Base-by-base conservation (phyloP, 2,329 filamentous ascomycete species). In the Leptographium procerum region DNA sequence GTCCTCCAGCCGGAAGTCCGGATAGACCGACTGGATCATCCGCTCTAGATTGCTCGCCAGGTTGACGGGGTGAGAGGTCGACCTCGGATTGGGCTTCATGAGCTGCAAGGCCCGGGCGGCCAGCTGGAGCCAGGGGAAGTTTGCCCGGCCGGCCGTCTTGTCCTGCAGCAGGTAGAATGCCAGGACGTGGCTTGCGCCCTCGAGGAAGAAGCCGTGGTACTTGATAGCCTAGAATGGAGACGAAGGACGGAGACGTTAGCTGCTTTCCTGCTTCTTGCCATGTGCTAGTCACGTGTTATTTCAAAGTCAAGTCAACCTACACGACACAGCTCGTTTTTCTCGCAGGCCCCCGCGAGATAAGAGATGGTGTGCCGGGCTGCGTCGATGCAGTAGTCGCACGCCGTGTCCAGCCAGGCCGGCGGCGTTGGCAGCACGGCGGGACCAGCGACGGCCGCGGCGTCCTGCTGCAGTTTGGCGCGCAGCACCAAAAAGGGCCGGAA, bases 401-500 rank as follows among this genome's bases (percentile, higher is more conserved):
- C 61, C 4, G 58, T 61, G 55, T 62, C 59, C 3, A 64, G 55
- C 61, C 61, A 64, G 2, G 55, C 56, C 19, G 62, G 62, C 8
- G 59, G 61, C 9, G 59, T 56, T 22, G 62, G 62, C 26, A 54
- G 14, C 19, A 19, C 45, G 14, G 31, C 43, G 3, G 33, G 22
- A 5, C 45, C 29, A 14, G 24, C 57, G 22, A 36, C 40, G 3
- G 58, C 50, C 1, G 54, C 34, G 45, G 55, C 53, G 13, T 61
- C 61, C 47, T 61, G 51, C 22, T 55, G 61, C 26, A 64, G 50
- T n/a, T 60, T 62, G 19, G 59, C 61, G 3, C 61, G 61, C n/a
- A 64, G 36, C 2, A 64, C 61, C 9, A 64, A 50, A n/a, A 64
- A 64, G 1, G 62, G 61, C 0, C 62, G 59, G 43, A 62, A 64